Evolutionary conservation across 306 rosid genomes (phyloP).

Genomic region (Clitoria ternatea): DNA sequence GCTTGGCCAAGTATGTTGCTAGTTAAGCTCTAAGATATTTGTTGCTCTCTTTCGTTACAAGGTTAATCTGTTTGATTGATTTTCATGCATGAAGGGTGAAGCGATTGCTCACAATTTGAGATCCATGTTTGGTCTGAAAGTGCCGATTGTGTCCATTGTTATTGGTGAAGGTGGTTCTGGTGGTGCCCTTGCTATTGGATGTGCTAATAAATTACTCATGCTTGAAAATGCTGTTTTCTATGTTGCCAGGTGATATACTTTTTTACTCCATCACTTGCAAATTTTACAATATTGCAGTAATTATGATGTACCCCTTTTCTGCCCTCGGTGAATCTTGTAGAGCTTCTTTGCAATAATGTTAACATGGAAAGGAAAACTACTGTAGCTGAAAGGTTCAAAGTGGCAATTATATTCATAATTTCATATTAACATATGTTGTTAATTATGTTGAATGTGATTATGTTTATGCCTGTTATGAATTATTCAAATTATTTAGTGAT

Average conservation of each 20-base stretch:
- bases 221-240: constrained; percentile 97
- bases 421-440: not conserved
- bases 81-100: constrained; percentile 76
- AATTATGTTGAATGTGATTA: not conserved
- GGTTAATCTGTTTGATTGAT: constrained; percentile 25
- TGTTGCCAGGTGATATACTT: constrained; percentile 81
- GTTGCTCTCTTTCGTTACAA: constrained; percentile 13
- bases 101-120: constrained; percentile 94
- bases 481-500: not conserved
- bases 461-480: not conserved
- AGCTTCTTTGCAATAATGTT: constrained; percentile 11
- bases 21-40: constrained; percentile 9
- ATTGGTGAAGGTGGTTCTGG: constrained; percentile 99
- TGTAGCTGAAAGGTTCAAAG: not conserved
- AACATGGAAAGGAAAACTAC: not conserved
- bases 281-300: constrained; percentile 4
- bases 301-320: not conserved
- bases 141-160: constrained; percentile 82
- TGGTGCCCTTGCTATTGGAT: constrained; percentile 98
- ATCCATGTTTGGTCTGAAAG: constrained; percentile 92
- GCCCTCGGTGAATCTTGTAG: constrained; percentile 21
- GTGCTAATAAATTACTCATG: constrained; percentile 92
- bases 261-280: constrained; percentile 9
- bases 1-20: constrained; percentile 69
- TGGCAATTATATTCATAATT: constrained; percentile 3